Evolutionary conservation across 768 basidiomycete species (phyloP), one percentile per base, ranked within the genome.

Genomic region (Boletus vermiculosoides): DNA sequence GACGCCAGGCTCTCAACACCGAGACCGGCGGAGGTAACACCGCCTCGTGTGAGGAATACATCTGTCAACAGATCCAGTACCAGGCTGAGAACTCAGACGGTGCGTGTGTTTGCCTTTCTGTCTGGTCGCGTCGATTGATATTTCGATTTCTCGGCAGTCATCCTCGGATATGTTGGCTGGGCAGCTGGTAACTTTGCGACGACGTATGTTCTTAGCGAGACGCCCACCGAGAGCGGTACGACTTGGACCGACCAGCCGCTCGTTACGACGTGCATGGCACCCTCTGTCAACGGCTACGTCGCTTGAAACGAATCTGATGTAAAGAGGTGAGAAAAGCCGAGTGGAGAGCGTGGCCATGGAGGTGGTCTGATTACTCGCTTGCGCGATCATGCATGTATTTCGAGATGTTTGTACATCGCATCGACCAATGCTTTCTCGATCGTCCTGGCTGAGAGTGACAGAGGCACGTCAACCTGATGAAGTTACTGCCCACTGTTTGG

Each of bases 11-110:
- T 0, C 71, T 85, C 66, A 78, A 82, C 63, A 81, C 80, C 8
- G 83, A 84, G 66, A 83, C 82, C 2, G 83, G 84, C 47, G 83
- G 82, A 28, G 82, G 82, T 9, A 78, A 83, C 62, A 71, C 74
- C 6, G 73, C 74, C 3, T 75, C 75, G 8, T 84, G 83, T 61
- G 66, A 74, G 6, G 70, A 72, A 16, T 77, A 73, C 41, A n/a
- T 61, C 16, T 59, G 52, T 9, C 28, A 61, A 12, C 50, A 61
- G 34, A 40, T 60, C 10, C 20, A 40, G 1, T 61, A 60, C 50
- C 30, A 52, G 42, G 60, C 60, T 23, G 20, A 52, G 25, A 61
- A 61, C 47, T 60, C 60, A 18, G 60, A 60, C n/a, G 58, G 58
- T 61, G 22, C 23, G 59, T 20, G 11, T 39, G 6, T 37, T n/a